Evolutionary conservation across 2,329 filamentous ascomycete genomes (phyloP).

Genomic region (Phyllosticta citrichinensis): DNA sequence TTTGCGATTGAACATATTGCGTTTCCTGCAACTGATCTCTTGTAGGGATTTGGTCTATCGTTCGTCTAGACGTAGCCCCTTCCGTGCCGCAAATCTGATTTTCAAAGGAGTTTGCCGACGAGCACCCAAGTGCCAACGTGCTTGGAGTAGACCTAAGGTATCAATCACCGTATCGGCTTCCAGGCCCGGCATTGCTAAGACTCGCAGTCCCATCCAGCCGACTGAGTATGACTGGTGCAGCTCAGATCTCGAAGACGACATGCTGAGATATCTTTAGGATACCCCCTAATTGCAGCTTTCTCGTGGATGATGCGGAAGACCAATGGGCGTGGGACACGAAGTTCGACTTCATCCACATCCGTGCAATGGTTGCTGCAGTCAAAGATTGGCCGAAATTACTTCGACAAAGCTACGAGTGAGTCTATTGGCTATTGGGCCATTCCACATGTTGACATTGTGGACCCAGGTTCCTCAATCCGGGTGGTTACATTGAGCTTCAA

Average conservation of each 20-base stretch:
- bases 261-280: constrained; percentile 11
- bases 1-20: constrained; percentile 18
- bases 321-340: constrained; percentile 45
- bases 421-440: background rate
- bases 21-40: background rate
- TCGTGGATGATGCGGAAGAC: constrained; percentile 29
- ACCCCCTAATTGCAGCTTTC: constrained; percentile 26
- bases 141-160: constrained; percentile 25
- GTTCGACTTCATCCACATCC: constrained; percentile 49
- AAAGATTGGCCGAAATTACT: constrained; percentile 44
- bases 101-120: constrained; percentile 17
- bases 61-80: background rate
- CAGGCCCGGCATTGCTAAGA: background rate
- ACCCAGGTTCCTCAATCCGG: constrained; percentile 31
- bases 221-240: background rate
- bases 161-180: background rate
- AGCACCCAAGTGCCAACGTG: constrained; percentile 23
- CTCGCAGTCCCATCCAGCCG: background rate
- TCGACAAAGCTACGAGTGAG: constrained; percentile 22
- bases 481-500: constrained; percentile 41
- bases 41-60: background rate
- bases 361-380: constrained; percentile 44
- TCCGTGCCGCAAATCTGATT: background rate
- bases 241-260: background rate
- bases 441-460: background rate